Base-by-base conservation (phyloP, 2,329 filamentous ascomycete species). In the Ploettnerulaceae sp. region DNA sequence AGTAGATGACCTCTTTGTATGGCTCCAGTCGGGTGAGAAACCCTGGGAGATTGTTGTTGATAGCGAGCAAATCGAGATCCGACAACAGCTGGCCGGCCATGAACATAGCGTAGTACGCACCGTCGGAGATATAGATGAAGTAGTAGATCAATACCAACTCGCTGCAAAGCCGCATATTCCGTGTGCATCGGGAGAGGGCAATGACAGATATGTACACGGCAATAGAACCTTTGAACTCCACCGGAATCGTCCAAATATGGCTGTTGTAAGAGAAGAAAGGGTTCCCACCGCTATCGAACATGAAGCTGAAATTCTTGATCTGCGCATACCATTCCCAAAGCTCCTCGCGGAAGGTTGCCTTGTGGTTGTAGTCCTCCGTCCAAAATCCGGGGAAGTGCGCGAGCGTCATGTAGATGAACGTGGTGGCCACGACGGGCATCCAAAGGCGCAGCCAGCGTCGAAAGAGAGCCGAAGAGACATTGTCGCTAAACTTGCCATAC, bases 221-320 rank as follows among this genome's bases (percentile, higher is more conserved):
- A 43, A 86, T 71, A 1, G 82, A 86, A 8, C 82, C 82, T 55
- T 72, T 68, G 64, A 81, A 75, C 58, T 84, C 81, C 15, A 79
- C 66, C 0, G 81, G 79, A 43, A 84, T 84, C 0, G 58, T 57
- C 58, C 60, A 57, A 74, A 81, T 78, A 53, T 84, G 81, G 21
- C 69, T 70, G 55, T 81, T 79, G 64, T 78, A 78, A 9, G 66
- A 64, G 44, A 81, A 71, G 45, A 81, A 71, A 8, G 76, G 73
- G 7, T 73, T 66, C 1, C 74, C 75, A 5, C 78, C 77, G 6
- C 69, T 70, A 32, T 76, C 74, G 65, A 79, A 86, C 29, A 84
- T 61, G 60, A 82, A 86, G 63, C 75, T 85, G 66, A 82, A 85
- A 62, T 84, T 84, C 61, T 85, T 86, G 60, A 77, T 69, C 60